Evolutionary conservation across 1,139 yeast genomes (phyloP).

Genomic region (Magnusiomyces tetraspermus): DNA sequence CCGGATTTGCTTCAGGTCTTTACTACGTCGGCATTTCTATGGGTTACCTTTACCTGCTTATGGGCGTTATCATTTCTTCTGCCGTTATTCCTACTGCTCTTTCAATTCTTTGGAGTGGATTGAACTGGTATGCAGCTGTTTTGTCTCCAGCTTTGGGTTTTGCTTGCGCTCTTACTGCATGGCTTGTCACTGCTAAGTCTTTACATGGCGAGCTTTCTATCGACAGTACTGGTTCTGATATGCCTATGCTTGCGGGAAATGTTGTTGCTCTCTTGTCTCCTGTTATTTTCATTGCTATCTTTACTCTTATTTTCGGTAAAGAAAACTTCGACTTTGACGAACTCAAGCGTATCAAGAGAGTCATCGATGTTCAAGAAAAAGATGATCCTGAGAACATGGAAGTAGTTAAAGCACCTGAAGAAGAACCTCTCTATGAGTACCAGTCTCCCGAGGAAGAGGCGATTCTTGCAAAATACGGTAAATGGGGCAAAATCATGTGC

Average conservation of each 20-base stretch:
- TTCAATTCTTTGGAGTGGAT: slow-evolving; percentile 59
- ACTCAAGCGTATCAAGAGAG: slow-evolving; percentile 40
- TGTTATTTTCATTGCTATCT: slow-evolving; percentile 52
- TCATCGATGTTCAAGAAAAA: slow-evolving; percentile 16
- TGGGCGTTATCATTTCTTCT: slow-evolving; percentile 75
- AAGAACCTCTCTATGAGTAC: slow-evolving; percentile 11
- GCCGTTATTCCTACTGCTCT: slow-evolving; percentile 73
- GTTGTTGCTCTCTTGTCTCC: slow-evolving; percentile 75
- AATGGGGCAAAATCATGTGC: slow-evolving; percentile 28
- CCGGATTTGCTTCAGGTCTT: slow-evolving; percentile 73
- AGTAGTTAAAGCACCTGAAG: slow-evolving; percentile 8
- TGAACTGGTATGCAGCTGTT: slow-evolving; percentile 41
- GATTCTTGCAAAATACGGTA: slow-evolving; percentile 15
- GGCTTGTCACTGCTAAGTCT: slow-evolving; percentile 40
- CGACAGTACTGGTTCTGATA: slow-evolving; percentile 60
- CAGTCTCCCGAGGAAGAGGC: slow-evolving; percentile 15
- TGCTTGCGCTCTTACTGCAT: slow-evolving; percentile 37
- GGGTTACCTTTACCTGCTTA: slow-evolving; percentile 78
- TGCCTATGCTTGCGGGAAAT: slow-evolving; percentile 81
- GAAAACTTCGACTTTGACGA: slow-evolving; percentile 67
- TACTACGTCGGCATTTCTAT: slow-evolving; percentile 73
- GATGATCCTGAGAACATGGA: slow-evolving; percentile 12
- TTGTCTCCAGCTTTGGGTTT: slow-evolving; percentile 44
- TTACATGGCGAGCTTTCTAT: slow-evolving; percentile 40
- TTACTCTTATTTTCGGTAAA: slow-evolving; percentile 49